Conservation (phyloP, 768 basidiomycete genomes). For the Tulasnella calospora region DNA sequence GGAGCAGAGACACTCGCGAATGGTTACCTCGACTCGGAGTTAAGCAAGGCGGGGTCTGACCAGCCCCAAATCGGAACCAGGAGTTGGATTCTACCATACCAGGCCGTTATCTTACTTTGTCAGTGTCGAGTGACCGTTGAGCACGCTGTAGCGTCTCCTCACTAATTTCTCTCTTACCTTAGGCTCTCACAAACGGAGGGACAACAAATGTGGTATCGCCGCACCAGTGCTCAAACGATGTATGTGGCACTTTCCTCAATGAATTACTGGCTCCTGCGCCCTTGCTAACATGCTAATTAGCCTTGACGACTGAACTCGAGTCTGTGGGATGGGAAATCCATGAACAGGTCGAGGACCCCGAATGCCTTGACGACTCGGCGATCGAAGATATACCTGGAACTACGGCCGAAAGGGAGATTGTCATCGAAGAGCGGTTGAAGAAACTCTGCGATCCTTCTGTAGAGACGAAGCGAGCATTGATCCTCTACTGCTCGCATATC, state of each 20-base stretch:
- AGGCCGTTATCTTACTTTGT: slow-evolving; percentile 87
- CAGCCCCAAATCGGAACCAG: slow-evolving; percentile 46
- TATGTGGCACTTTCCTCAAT: slow-evolving; percentile 36
- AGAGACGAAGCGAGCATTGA: slow-evolving; percentile 65
- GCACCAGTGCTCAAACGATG: slow-evolving; percentile 78
- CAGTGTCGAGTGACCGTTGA: slow-evolving; percentile 35
- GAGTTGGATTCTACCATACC: slow-evolving; percentile 82
- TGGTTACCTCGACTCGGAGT: slow-evolving; percentile 54
- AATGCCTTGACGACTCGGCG: slow-evolving; percentile 31
- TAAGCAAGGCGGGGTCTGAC: slow-evolving; percentile 41
- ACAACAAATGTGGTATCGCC: slow-evolving; percentile 85
- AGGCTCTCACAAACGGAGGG: slow-evolving; percentile 92
- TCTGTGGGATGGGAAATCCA: slow-evolving; percentile 68
- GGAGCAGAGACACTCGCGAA: slow-evolving; percentile 71
- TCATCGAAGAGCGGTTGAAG: slow-evolving; percentile 47
- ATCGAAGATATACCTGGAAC: slow-evolving; percentile 57
- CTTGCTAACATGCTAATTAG: slow-evolving; percentile 39
- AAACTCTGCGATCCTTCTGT: slow-evolving; percentile 43
- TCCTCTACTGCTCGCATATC: slow-evolving; percentile 82
- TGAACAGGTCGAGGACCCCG: slow-evolving; percentile 59
- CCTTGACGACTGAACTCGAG: slow-evolving; percentile 59
- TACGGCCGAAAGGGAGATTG: slow-evolving; percentile 50
- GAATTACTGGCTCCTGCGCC: slow-evolving; percentile 31
- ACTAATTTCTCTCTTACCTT: background rate
- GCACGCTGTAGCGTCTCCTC: background rate